Percentiles rank a stretch among this genome's conserved stretches.
These are phyloP conservation scores for Thalassiosira hispida DNA, from an alignment of 352 stramenopile genomes.

Conservation along the genomic window DNA sequence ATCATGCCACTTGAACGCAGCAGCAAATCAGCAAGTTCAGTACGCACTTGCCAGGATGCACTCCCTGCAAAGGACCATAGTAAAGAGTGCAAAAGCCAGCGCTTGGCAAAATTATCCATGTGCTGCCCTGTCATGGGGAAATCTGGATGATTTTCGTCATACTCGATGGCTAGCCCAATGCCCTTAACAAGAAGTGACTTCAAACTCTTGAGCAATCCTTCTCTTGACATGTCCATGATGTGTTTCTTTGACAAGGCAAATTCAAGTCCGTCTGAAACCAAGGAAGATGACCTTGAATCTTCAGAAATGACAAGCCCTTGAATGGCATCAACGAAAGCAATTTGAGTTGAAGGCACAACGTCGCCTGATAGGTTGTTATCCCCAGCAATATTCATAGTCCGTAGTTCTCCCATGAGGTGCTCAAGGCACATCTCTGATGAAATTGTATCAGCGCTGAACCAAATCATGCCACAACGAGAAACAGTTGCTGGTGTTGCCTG, in stretches of 20 bases:
- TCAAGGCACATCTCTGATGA: slow-evolving; percentile 91
- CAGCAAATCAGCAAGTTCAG: slow-evolving; percentile 92
- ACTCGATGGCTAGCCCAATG: slow-evolving; percentile 94
- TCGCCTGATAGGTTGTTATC: slow-evolving; percentile 80
- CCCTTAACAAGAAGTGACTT: slow-evolving; percentile 94
- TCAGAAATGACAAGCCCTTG: slow-evolving; percentile 72
- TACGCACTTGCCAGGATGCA: slow-evolving; percentile 91
- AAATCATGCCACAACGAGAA: slow-evolving; percentile 99
- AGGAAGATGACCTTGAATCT: slow-evolving; percentile 69
- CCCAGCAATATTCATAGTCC: slow-evolving; percentile 59
- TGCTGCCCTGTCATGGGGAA: slow-evolving; percentile 97
- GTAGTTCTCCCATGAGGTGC: slow-evolving; percentile 69
- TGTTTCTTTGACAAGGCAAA: slow-evolving; percentile 91
- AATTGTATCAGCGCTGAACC: slow-evolving; percentile 97
- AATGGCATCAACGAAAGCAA: slow-evolving; percentile 84
- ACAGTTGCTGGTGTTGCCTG: slow-evolving; percentile 99
- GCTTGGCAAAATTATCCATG: slow-evolving; percentile 93
- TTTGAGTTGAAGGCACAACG: slow-evolving; percentile 74
- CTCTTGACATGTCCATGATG: slow-evolving; percentile 95
- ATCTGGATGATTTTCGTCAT: slow-evolving; percentile 98
- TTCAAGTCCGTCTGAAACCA: slow-evolving; percentile 93
- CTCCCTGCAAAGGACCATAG: slow-evolving; percentile 99
- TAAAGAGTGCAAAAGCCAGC: slow-evolving; percentile 97
- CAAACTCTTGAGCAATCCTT: slow-evolving; percentile 95
- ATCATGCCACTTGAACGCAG: slow-evolving; percentile 88